Evolutionary conservation across 495 filamentous ascomycete genomes (phyloP).

Genomic region (Sporormia fimetaria): DNA sequence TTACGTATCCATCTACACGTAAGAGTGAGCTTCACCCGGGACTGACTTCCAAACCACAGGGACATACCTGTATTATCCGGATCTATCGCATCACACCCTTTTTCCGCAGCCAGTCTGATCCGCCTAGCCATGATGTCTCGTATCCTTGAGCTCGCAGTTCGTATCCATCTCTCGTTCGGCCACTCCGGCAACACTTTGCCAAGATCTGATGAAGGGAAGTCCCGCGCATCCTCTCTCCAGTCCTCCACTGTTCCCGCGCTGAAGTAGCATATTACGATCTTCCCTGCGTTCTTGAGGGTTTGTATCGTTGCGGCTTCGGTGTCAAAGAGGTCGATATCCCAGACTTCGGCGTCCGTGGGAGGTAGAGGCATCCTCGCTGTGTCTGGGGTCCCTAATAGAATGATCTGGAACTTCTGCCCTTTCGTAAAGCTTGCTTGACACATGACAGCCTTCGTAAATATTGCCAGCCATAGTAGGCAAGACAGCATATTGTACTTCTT

Average conservation of each 20-base stretch:
- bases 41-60: background rate
- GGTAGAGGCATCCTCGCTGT: slow-evolving; percentile 14
- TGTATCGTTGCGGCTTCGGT: slow-evolving; percentile 38
- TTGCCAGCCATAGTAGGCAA: slow-evolving; percentile 7
- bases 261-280: slow-evolving; percentile 65
- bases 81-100: slow-evolving; percentile 62
- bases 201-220: slow-evolving; percentile 42
- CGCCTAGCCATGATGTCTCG: slow-evolving; percentile 49
- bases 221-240: slow-evolving; percentile 44
- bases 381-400: slow-evolving; percentile 12
- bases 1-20: slow-evolving; percentile 46
- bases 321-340: slow-evolving; percentile 53
- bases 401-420: slow-evolving; percentile 21
- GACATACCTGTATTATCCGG: slow-evolving; percentile 47
- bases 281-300: slow-evolving; percentile 36
- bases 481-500: slow-evolving; percentile 5
- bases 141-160: slow-evolving; percentile 39
- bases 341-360: slow-evolving; percentile 37
- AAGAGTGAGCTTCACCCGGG: slow-evolving; percentile 1
- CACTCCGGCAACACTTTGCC: slow-evolving; percentile 49
- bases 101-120: slow-evolving; percentile 44
- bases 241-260: slow-evolving; percentile 54
- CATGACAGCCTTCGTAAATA: slow-evolving; percentile 1
- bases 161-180: slow-evolving; percentile 57
- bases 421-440: slow-evolving; percentile 2